Conservation (phyloP, 1,284 basidiomycete species). For the Nidula niveotomentosa region DNA sequence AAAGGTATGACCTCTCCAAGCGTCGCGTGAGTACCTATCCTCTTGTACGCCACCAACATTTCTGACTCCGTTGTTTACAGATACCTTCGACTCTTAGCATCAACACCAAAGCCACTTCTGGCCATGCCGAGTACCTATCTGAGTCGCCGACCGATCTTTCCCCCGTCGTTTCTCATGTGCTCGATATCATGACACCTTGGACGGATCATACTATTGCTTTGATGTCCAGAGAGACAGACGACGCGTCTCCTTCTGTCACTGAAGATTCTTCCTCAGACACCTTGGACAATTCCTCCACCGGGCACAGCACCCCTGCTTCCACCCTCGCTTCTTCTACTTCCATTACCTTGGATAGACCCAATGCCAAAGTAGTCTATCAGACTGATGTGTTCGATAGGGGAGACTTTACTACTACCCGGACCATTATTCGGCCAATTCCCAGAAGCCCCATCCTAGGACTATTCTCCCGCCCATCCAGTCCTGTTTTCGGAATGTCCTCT, state of each 20-base stretch:
- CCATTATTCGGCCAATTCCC: slow-evolving; percentile 20
- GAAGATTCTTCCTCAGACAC: background rate
- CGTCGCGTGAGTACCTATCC: too few species aligned
- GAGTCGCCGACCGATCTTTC: too few species aligned
- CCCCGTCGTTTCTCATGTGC: too few species aligned
- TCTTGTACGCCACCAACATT: too few species aligned
- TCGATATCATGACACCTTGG: background rate
- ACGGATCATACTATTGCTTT: background rate
- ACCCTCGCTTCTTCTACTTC: slow-evolving; percentile 2
- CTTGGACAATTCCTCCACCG: background rate
- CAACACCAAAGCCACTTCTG: too few species aligned
- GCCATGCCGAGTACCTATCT: too few species aligned
- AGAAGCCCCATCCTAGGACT: slow-evolving; percentile 15
- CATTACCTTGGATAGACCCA: background rate
- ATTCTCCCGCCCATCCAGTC: slow-evolving; percentile 22
- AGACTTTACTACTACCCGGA: slow-evolving; percentile 14
- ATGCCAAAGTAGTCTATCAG: slow-evolving; percentile 8
- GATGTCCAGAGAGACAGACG: background rate
- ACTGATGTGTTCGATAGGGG: slow-evolving; percentile 16
- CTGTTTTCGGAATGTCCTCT: too few species aligned
- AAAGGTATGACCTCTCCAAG: too few species aligned
- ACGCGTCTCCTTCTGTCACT: background rate
- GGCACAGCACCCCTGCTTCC: slow-evolving; percentile 5
- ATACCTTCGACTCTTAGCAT: too few species aligned
- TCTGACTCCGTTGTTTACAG: too few species aligned